phyloP scores from a whole-genome alignment of 2,329 filamentous ascomycete species.

The Ophiostoma ips region DNA sequence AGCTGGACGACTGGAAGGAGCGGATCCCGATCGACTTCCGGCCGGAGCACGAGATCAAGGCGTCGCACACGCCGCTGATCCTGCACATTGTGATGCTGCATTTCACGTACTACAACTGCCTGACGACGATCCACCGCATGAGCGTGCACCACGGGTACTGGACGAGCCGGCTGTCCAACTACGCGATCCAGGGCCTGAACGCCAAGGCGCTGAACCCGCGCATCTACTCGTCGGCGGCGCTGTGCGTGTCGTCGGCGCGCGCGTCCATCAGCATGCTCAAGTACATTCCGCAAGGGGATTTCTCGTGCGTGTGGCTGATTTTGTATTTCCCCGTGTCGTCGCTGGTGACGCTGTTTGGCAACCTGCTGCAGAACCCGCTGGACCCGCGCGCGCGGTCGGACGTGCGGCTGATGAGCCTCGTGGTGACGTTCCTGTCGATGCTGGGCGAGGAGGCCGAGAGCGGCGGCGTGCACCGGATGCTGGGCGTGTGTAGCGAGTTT shows the following conservation, averaged over 20 bases:
- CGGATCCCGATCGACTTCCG: constrained; percentile 88
- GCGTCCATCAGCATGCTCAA: constrained; percentile 89
- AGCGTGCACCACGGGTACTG: constrained; percentile 96
- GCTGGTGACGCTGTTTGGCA: constrained; percentile 87
- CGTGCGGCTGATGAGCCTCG: constrained; percentile 78
- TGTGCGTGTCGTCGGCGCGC: constrained; percentile 84
- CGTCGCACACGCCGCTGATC: constrained; percentile 82
- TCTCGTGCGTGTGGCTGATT: constrained; percentile 89
- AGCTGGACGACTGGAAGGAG: constrained; percentile 93
- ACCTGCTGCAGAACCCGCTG: constrained; percentile 88
- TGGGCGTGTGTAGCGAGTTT: constrained; percentile 89
- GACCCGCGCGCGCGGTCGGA: constrained; percentile 81
- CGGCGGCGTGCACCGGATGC: constrained; percentile 84
- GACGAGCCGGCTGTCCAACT: constrained; percentile 90
- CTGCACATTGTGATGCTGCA: constrained; percentile 89
- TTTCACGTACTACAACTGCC: constrained; percentile 93
- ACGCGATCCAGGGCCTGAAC: constrained; percentile 87
- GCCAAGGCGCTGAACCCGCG: constrained; percentile 80
- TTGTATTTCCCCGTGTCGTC: constrained; percentile 95
- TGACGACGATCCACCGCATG: constrained; percentile 98
- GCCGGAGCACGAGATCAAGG: constrained; percentile 93
- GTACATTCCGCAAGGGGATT: constrained; percentile 91
- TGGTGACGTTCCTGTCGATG: constrained; percentile 83
- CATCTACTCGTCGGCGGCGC: constrained; percentile 82
- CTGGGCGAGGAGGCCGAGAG: constrained; percentile 82